Conservation (phyloP, 1,284 basidiomycete species). For the Golubevia pallescens region DNA sequence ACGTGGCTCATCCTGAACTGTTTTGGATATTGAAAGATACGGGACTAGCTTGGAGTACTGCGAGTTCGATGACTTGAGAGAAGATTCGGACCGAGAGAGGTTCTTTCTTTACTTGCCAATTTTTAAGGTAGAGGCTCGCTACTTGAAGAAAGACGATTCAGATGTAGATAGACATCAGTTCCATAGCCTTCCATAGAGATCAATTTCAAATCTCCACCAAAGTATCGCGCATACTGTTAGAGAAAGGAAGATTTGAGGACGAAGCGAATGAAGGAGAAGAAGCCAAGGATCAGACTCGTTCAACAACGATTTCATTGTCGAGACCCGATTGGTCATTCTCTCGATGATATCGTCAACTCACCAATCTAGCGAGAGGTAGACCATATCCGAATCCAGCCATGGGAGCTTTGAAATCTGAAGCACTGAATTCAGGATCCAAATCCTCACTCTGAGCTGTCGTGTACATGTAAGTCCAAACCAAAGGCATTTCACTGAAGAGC, state of each 20-base stretch:
- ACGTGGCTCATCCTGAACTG: no score
- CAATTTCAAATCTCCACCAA: constrained; percentile 92
- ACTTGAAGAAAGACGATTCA: constrained; percentile 73
- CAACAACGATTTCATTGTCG: no score
- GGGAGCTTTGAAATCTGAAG: constrained; percentile 84
- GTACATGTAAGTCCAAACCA: constrained; percentile 65
- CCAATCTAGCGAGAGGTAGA: constrained; percentile 7
- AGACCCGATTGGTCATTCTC: no score
- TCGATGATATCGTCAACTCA: no score
- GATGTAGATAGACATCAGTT: constrained; percentile 84
- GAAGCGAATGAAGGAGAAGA: not conserved
- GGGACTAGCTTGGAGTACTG: no score
- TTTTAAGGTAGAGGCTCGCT: constrained; percentile 66
- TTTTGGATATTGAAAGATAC: no score
- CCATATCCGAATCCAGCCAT: constrained; percentile 80
- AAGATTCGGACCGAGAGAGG: not conserved
- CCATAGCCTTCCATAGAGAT: constrained; percentile 98
- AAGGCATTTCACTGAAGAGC: constrained; percentile 60
- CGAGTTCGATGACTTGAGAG: no score
- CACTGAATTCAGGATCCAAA: constrained; percentile 59
- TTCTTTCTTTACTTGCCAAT: constrained; percentile 6
- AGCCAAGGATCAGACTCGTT: not conserved
- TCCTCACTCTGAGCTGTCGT: constrained; percentile 63
- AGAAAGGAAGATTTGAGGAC: constrained; percentile 7
- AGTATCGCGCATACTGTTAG: constrained; percentile 81